These are phyloP conservation scores for Penicillium sp. DNA, from an alignment of 2,329 filamentous ascomycete genomes.

Conservation along the genomic window DNA sequence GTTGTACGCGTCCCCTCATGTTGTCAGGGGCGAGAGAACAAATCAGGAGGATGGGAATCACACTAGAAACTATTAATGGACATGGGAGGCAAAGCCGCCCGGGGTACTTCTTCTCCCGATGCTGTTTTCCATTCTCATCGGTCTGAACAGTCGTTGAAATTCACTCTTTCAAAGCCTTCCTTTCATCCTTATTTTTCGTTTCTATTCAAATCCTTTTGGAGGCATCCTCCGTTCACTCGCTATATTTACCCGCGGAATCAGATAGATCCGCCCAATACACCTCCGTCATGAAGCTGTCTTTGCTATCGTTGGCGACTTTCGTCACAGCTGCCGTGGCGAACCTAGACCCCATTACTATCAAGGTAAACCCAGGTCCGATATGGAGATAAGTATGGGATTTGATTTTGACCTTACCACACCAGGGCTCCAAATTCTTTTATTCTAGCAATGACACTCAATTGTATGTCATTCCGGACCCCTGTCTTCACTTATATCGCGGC, in stretches of 20 bases:
- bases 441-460: slow-evolving; percentile 75
- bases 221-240: slow-evolving; percentile 18
- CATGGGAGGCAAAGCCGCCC: slow-evolving; percentile 16
- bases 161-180: slow-evolving; percentile 15
- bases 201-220: slow-evolving; percentile 4
- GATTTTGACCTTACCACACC: slow-evolving; percentile 13
- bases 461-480: slow-evolving; percentile 49
- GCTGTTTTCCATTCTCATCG: slow-evolving; percentile 7
- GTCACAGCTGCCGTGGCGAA: slow-evolving; percentile 52
- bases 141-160: slow-evolving; percentile 6
- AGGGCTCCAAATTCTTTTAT: slow-evolving; percentile 86
- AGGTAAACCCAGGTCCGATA: slow-evolving; percentile 52
- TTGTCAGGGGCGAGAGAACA: slow-evolving; percentile 15
- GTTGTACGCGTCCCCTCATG: slow-evolving; percentile 22
- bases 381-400: slow-evolving; percentile 14
- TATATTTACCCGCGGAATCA: slow-evolving; percentile 12
- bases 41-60: slow-evolving; percentile 14
- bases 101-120: slow-evolving; percentile 8
- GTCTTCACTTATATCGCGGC: slow-evolving; percentile 41
- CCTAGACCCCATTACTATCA: slow-evolving; percentile 62
- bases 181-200: slow-evolving; percentile 4
- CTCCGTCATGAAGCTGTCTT: slow-evolving; percentile 55
- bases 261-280: background rate
- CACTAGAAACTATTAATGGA: slow-evolving; percentile 19
- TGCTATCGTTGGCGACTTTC: slow-evolving; percentile 54